A percentile compares a stretch with the other conserved stretches of the same genome.
These are phyloP conservation scores for Cladophialophora immunda DNA, from an alignment of 2,329 filamentous ascomycete species.

Conservation along the genomic window DNA sequence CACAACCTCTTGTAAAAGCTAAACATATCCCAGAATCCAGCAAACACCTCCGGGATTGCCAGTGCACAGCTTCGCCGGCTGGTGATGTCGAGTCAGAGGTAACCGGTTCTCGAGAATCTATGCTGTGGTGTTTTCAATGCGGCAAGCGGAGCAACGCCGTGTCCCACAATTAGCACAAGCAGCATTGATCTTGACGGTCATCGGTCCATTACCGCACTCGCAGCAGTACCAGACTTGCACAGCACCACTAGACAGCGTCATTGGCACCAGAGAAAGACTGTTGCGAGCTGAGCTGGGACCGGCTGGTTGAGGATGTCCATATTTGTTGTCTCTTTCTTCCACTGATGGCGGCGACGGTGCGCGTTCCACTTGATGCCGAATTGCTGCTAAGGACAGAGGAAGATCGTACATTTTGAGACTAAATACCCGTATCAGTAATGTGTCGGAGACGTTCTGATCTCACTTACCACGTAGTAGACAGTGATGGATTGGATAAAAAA, in stretches of 20 bases:
- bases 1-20: not conserved
- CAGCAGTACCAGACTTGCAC: slow-evolving; percentile 24
- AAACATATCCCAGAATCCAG: not conserved
- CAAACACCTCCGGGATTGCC: not conserved
- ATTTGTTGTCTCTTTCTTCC: not conserved
- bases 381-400: not conserved
- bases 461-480: not conserved
- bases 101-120: not conserved
- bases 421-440: not conserved
- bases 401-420: not conserved
- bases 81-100: not conserved
- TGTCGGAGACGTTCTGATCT: not conserved
- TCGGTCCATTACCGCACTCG: slow-evolving; percentile 5
- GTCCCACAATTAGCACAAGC: slow-evolving; percentile 10
- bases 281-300: not conserved
- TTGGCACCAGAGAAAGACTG: not conserved
- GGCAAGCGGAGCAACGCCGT: slow-evolving; percentile 7
- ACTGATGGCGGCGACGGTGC: not conserved
- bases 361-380: not conserved
- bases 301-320: not conserved
- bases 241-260: not conserved
- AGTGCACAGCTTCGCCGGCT: not conserved
- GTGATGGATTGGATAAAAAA: not conserved
- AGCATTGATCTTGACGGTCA: slow-evolving; percentile 6
- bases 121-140: slow-evolving; percentile 1